Evolutionary conservation across 352 stramenopile genomes (phyloP).

Genomic region (Pythium biforme): DNA sequence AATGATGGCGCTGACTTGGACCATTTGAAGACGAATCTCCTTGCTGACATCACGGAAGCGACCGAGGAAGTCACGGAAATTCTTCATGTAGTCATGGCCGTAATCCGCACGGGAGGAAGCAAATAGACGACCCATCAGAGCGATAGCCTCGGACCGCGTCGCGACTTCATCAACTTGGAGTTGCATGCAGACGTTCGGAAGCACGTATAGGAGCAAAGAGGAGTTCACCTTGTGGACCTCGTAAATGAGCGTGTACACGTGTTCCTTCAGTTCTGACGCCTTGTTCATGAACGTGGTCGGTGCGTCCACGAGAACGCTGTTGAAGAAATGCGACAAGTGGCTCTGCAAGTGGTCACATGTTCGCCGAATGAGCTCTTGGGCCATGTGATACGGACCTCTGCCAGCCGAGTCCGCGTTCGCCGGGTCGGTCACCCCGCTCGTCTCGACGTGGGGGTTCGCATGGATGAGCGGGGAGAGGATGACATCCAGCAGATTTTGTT

Average conservation of each 20-base stretch:
- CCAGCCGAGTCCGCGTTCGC: constrained; percentile 15
- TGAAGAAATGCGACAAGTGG: constrained; percentile 77
- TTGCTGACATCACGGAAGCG: constrained; percentile 87
- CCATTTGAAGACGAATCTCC: constrained; percentile 84
- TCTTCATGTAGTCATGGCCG: constrained; percentile 76
- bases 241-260: constrained; percentile 83
- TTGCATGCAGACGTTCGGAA: constrained; percentile 85
- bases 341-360: constrained; percentile 67
- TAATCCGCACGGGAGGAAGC: constrained; percentile 73
- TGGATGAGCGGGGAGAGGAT: constrained; percentile 60
- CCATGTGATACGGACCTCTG: constrained; percentile 52
- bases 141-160: constrained; percentile 73
- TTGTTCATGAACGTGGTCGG: constrained; percentile 30
- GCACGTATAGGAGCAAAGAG: constrained; percentile 72
- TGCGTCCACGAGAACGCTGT: constrained; percentile 72
- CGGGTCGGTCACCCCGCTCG: background rate
- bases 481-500: constrained; percentile 63
- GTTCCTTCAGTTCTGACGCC: constrained; percentile 66
- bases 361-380: constrained; percentile 69
- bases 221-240: constrained; percentile 80
- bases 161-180: constrained; percentile 85
- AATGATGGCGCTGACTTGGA: constrained; percentile 67
- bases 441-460: constrained; percentile 12
- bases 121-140: constrained; percentile 78
- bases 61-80: constrained; percentile 82